Percentiles rank a stretch among this genome's conserved stretches.
phyloP scores from a whole-genome alignment of 2,329 filamentous ascomycete genomes.

The Aspergillus terreus region DNA sequence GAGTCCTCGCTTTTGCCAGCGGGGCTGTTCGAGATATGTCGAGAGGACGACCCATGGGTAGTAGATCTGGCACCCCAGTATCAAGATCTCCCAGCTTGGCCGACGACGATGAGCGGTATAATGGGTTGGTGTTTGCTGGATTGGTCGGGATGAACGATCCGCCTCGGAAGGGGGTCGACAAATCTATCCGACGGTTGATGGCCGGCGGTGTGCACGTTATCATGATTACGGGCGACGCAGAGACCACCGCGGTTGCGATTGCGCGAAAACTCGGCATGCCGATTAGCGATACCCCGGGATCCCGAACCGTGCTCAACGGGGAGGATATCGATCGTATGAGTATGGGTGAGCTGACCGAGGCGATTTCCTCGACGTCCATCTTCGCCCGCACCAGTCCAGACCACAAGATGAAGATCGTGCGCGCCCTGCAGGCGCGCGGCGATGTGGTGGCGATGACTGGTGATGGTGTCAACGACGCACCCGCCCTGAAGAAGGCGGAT shows the following conservation, averaged over 20 bases:
- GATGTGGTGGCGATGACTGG: conserved; percentile 99
- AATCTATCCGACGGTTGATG: conserved; percentile 85
- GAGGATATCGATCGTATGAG: conserved; percentile 93
- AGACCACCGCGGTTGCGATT: conserved; percentile 91
- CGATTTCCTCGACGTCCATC: conserved; percentile 84
- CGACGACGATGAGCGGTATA: conserved; percentile 70
- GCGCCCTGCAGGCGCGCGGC: conserved; percentile 82
- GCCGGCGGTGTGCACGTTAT: conserved; percentile 93
- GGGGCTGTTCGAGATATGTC: conserved; percentile 58
- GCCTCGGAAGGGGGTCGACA: conserved; percentile 82
- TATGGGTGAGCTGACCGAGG: conserved; percentile 75
- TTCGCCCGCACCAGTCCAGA: conserved; percentile 96
- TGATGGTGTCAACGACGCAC: conserved; percentile 96
- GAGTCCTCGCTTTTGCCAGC: conserved; percentile 91
- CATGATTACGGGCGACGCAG: conserved; percentile 98
- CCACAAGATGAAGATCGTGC: conserved; percentile 96
- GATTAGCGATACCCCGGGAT: conserved; percentile 57
- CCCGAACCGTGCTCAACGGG: conserved; percentile 69
- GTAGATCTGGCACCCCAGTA: conserved; percentile 49
- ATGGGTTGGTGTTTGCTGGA: conserved; percentile 81
- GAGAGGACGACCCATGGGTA: conserved; percentile 48
- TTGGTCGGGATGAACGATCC: conserved; percentile 97
- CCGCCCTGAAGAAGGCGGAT: conserved; percentile 92
- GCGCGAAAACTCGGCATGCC: conserved; percentile 94
- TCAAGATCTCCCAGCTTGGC: conserved; percentile 26